Conservation (phyloP, 2,329 filamentous ascomycete genomes). For the Aphanoascus verrucosus region DNA sequence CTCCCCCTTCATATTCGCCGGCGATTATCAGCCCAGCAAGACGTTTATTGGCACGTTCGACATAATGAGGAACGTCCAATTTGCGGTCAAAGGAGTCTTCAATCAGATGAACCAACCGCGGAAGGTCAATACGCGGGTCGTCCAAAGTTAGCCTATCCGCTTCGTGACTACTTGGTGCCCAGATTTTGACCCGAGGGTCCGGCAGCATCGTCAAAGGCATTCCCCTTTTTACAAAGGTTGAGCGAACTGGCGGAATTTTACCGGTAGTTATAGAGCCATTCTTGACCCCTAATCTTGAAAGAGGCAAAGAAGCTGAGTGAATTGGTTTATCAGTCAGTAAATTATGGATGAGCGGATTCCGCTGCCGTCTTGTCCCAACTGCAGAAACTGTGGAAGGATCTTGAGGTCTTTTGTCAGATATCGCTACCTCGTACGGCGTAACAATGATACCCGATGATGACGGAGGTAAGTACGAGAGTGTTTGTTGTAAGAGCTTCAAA, state of each 20-base stretch:
- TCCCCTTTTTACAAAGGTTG: slow-evolving; percentile 81
- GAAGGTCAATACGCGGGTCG: slow-evolving; percentile 71
- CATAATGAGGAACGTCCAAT: slow-evolving; percentile 72
- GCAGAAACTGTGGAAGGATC: slow-evolving; percentile 32
- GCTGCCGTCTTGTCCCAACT: slow-evolving; percentile 49
- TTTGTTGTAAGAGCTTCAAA: slow-evolving; percentile 57
- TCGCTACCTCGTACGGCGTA: slow-evolving; percentile 71
- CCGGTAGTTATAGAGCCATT: slow-evolving; percentile 26
- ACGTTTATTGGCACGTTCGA: slow-evolving; percentile 65
- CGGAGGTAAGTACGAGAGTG: slow-evolving; percentile 65
- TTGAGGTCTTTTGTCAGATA: slow-evolving; percentile 34
- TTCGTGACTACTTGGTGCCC: slow-evolving; percentile 55
- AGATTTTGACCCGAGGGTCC: slow-evolving; percentile 53
- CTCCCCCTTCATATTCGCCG: slow-evolving; percentile 91
- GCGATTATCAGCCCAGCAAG: slow-evolving; percentile 89
- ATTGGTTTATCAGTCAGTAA: slow-evolving; percentile 89
- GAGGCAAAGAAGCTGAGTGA: slow-evolving; percentile 80
- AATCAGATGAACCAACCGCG: slow-evolving; percentile 73
- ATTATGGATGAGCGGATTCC: slow-evolving; percentile 89
- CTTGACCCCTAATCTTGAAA: slow-evolving; percentile 47
- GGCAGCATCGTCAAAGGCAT: slow-evolving; percentile 82
- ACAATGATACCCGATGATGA: slow-evolving; percentile 83
- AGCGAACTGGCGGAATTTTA: slow-evolving; percentile 40
- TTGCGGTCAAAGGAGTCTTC: slow-evolving; percentile 85
- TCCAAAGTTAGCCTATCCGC: slow-evolving; percentile 57